Conservation (phyloP, 176 grass and related monocot species). For the Sorghum bicolor region Sorghum_bicolor_NCBIv3 NC_012870.2:11469501-11470000, state of each 20-base stretch:
- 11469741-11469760: not conserved
- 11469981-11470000: not conserved
- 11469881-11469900: not conserved
- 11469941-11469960: not conserved
- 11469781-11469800: not conserved
- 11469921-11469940: not conserved
- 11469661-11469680: conserved; percentile 15
- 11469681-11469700: not conserved
- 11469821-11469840: conserved; percentile 10
- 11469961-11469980: not conserved
- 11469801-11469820: not conserved
- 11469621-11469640: conserved; percentile 41
- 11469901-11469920: not conserved
- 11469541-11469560: conserved; percentile 83
- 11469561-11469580: conserved; percentile 86
- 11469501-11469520: conserved; percentile 70
- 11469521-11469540: conserved; percentile 61
- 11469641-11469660: conserved; percentile 21
- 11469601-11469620: conserved; percentile 36
- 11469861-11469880: conserved; percentile 14
- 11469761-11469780: not conserved
- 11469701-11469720: not conserved
- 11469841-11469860: conserved; percentile 14
- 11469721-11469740: not conserved
- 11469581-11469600: conserved; percentile 74